phyloP scores from a whole-genome alignment of 768 basidiomycete species.

The Gloeophyllum trabeum region DNA sequence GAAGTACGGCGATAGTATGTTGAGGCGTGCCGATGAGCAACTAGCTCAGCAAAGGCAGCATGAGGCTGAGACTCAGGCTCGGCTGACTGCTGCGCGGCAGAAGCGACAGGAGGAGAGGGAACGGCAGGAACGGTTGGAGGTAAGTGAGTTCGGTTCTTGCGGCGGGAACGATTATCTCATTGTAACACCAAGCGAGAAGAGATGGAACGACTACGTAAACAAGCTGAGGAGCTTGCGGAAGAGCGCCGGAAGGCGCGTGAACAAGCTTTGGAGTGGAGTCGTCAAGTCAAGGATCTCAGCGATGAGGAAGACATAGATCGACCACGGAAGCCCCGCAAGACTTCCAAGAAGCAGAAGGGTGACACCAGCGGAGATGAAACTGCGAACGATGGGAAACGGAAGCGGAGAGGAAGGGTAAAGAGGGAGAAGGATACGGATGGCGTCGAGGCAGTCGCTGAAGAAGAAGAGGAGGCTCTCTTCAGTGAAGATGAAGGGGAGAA shows the following conservation, averaged over 20 bases:
- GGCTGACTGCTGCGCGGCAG: conserved; percentile 66
- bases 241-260: conserved; percentile 67
- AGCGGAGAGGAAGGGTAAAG: conserved; percentile 65
- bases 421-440: conserved; percentile 40
- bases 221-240: conserved; percentile 73
- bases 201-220: conserved; percentile 50
- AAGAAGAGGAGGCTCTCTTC: conserved; percentile 56
- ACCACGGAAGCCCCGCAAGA: conserved; percentile 35
- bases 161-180: too few relatives aligned
- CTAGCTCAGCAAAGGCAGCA: conserved; percentile 56
- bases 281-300: conserved; percentile 52
- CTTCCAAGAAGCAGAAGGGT: conserved; percentile 40
- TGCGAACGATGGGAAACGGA: conserved; percentile 32
- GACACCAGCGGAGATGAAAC: conserved; percentile 41
- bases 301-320: conserved; percentile 63
- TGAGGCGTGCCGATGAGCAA: conserved; percentile 76
- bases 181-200: conserved; percentile 38
- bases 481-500: conserved; percentile 55
- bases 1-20: conserved; percentile 82
- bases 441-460: conserved; percentile 36
- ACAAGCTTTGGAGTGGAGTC: conserved; percentile 70
- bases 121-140: conserved; percentile 54
- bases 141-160: conserved; percentile 19
- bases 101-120: conserved; percentile 74
- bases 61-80: conserved; percentile 62